Conservation (phyloP, 495 filamentous ascomycete species). For the Sabuloglossum arenarium region DNA sequence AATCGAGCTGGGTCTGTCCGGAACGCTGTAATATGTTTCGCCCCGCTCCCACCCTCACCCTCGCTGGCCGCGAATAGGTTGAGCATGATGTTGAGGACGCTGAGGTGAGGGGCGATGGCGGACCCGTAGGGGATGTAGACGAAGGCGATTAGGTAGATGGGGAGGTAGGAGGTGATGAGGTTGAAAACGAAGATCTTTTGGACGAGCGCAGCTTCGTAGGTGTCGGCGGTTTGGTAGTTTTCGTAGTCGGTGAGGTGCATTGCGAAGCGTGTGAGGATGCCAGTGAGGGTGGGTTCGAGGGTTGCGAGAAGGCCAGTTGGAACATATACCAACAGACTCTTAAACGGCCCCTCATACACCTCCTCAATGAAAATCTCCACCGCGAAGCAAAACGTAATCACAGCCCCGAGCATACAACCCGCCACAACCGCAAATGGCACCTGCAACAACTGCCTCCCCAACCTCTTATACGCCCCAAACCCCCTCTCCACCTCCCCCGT, state of each 20-base stretch:
- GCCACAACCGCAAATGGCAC: constrained; percentile 72
- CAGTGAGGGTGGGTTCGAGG: constrained; percentile 55
- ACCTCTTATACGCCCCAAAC: constrained; percentile 57
- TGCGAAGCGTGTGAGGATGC: constrained; percentile 56
- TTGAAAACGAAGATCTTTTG: constrained; percentile 90
- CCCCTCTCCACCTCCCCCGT: constrained; percentile 66
- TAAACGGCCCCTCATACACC: constrained; percentile 79
- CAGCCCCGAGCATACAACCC: constrained; percentile 42
- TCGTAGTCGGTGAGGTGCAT: constrained; percentile 66
- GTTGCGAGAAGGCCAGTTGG: constrained; percentile 74
- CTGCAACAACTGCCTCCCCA: constrained; percentile 62
- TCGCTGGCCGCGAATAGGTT: constrained; percentile 53
- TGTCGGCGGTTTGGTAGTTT: constrained; percentile 77
- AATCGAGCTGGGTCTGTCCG: constrained; percentile 67
- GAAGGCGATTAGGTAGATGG: constrained; percentile 83
- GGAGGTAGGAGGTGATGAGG: constrained; percentile 91
- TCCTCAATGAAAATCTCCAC: constrained; percentile 95
- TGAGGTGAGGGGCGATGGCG: constrained; percentile 70
- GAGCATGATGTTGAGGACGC: constrained; percentile 62
- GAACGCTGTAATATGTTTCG: constrained; percentile 43
- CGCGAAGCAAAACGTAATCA: constrained; percentile 74
- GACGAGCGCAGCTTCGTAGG: constrained; percentile 62
- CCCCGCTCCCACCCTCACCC: constrained; percentile 37
- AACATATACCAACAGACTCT: constrained; percentile 68
- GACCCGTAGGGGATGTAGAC: constrained; percentile 90